Evolutionary conservation across 768 basidiomycete species (phyloP), one percentile per base, ranked within the genome.

Genomic region (Scleroderma bovista): DNA sequence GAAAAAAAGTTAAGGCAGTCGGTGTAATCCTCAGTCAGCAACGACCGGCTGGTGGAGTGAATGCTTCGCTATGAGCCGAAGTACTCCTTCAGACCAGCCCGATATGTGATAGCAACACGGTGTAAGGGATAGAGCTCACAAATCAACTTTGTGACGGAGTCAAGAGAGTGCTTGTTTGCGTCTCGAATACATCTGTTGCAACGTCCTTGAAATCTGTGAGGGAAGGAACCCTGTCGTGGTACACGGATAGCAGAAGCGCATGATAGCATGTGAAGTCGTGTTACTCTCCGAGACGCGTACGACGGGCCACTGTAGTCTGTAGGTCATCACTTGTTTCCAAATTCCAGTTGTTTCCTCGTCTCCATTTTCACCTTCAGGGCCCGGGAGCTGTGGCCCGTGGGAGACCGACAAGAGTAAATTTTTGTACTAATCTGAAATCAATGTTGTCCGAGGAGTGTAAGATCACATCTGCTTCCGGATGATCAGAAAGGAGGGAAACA

Each of bases 61-160:
- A 32, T 56, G 51, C 22, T 51, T 60, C 17, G 67, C 65, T 33
- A 70, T 67, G 2, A 60, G 52, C n/a, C n/a, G n/a, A 54, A 20
- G 0, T 61, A 61, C 39, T 57, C 48, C 23, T 44, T 50, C 17
- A 64, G 40, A 6, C 46, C 40, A 33, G 60, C 64, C 9, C 54
- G 60, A 17, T 53, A 57, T 6, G 69, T 64, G 13, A 71, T 59
- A 6, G 64, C 68, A 46, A 68, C 72, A 8, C 62, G 60, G 4
- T 60, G 54, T 1, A 72, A 19, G 5, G 69, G 53, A 4, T 62
- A 58, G 1, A 23, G 48, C 3, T 62, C 51, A 4, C 51, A 52
- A 23, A 60, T 49, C 10, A 41, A 59, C 32, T n/a, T 49, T 39
- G 62, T 53, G 29, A 64, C 46, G 7, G 43, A 11, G 5, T 50